Conservation (phyloP, 2,329 filamentous ascomycete genomes). For the Bertia moriformis region DNA sequence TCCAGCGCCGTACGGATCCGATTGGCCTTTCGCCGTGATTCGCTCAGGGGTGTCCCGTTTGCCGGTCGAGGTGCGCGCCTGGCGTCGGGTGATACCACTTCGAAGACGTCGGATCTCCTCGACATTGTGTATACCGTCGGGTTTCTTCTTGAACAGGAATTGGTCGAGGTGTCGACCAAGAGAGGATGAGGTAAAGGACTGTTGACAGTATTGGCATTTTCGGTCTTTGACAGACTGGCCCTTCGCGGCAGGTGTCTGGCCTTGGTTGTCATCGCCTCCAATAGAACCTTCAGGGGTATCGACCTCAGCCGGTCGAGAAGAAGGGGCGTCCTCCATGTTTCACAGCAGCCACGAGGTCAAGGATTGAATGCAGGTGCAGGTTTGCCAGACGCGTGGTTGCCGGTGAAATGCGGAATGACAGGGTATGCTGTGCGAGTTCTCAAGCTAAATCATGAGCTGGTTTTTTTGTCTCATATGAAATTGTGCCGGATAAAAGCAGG, state of each 20-base stretch:
- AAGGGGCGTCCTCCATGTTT: neutral
- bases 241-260: neutral
- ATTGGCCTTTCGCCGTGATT: neutral
- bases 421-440: no score
- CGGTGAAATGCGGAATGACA: no score
- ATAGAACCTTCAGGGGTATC: neutral
- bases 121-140: neutral
- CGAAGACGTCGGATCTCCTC: conserved; percentile 1
- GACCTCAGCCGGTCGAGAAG: neutral
- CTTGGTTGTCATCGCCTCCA: neutral
- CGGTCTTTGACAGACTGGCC: neutral
- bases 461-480: no score
- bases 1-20: neutral
- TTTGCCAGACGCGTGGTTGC: no score
- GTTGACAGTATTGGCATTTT: neutral
- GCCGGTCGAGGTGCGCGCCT: neutral
- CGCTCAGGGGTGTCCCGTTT: neutral
- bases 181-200: neutral
- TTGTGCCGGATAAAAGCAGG: no score
- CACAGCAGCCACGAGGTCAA: no score
- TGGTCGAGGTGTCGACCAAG: neutral
- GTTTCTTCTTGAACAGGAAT: conserved; percentile 1
- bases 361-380: no score
- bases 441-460: no score
- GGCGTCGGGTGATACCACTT: neutral